Conservation (phyloP, 2,329 filamentous ascomycete genomes). For the Cladosporium colombiae region DNA sequence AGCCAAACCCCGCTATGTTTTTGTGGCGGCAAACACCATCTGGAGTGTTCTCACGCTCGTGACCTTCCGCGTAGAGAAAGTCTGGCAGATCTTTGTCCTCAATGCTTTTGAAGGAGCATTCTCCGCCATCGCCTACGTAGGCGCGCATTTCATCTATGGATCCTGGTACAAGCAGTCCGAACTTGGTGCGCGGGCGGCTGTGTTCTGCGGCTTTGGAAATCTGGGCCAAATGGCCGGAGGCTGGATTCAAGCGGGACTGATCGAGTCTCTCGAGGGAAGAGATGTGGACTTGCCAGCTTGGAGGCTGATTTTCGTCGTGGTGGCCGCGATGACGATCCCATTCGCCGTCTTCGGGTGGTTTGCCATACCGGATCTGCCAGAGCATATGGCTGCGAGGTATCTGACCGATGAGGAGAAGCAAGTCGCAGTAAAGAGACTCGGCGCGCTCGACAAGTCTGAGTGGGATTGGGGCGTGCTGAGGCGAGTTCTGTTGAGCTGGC, state of each 20-base stretch:
- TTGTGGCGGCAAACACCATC: slow-evolving; percentile 45
- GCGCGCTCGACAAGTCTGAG: slow-evolving; percentile 30
- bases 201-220: slow-evolving; percentile 48
- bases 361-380: slow-evolving; percentile 47
- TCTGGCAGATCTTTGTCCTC: slow-evolving; percentile 48
- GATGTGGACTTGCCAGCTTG: slow-evolving; percentile 42
- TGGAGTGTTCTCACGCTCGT: slow-evolving; percentile 49
- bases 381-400: slow-evolving; percentile 46
- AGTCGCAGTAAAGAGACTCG: slow-evolving; percentile 42
- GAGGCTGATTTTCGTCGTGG: slow-evolving; percentile 49
- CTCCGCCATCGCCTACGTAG: slow-evolving; percentile 47
- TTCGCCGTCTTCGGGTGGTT: slow-evolving; percentile 48
- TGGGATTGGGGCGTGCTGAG: slow-evolving; percentile 36
- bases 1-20: slow-evolving; percentile 45
- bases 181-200: slow-evolving; percentile 43
- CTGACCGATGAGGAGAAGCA: slow-evolving; percentile 40
- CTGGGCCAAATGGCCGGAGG: slow-evolving; percentile 49
- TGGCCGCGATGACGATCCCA: slow-evolving; percentile 46
- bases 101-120: slow-evolving; percentile 50
- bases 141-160: slow-evolving; percentile 48
- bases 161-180: slow-evolving; percentile 50
- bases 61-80: slow-evolving; percentile 45
- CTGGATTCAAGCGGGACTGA: slow-evolving; percentile 48
- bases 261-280: slow-evolving; percentile 41
- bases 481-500: slow-evolving; percentile 46